Evolutionary conservation across 2,329 filamentous ascomycete genomes (phyloP).

Genomic region (Curvularia lunata): DNA sequence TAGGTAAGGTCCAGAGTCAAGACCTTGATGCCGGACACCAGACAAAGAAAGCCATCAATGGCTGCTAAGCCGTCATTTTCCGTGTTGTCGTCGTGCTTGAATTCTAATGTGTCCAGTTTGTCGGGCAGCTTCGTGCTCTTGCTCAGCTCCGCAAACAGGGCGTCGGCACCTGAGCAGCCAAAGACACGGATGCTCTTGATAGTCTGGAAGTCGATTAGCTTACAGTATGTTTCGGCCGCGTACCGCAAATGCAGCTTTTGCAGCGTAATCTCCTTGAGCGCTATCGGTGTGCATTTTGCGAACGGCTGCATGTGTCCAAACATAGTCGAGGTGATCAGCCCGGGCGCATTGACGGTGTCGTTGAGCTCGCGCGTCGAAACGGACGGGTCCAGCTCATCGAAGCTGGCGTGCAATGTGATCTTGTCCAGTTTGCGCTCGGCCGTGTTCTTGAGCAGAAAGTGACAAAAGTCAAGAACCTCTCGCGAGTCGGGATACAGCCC

Average conservation of each 20-base stretch:
- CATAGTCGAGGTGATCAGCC: slow-evolving; percentile 54
- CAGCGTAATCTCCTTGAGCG: slow-evolving; percentile 53
- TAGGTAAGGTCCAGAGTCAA: slow-evolving; percentile 54
- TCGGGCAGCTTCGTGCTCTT: slow-evolving; percentile 54
- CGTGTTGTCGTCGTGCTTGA: slow-evolving; percentile 57
- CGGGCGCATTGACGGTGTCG: slow-evolving; percentile 55
- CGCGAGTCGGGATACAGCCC: slow-evolving; percentile 56
- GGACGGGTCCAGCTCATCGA: slow-evolving; percentile 47
- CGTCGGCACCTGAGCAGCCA: slow-evolving; percentile 55
- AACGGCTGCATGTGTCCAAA: slow-evolving; percentile 58
- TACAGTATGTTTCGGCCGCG: slow-evolving; percentile 57
- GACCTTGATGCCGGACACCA: slow-evolving; percentile 54
- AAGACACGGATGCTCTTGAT: slow-evolving; percentile 53
- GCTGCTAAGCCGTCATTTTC: slow-evolving; percentile 56
- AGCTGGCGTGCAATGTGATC: slow-evolving; percentile 56
- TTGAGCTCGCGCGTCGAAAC: slow-evolving; percentile 53
- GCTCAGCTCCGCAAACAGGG: slow-evolving; percentile 56
- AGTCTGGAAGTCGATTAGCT: slow-evolving; percentile 54
- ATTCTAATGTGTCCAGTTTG: slow-evolving; percentile 53
- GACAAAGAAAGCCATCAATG: slow-evolving; percentile 56
- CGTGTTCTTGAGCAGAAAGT: slow-evolving; percentile 52
- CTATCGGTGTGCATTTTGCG: slow-evolving; percentile 53
- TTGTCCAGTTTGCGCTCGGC: slow-evolving; percentile 50
- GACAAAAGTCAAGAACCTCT: slow-evolving; percentile 53
- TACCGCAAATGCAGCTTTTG: slow-evolving; percentile 56